Percentiles rank a stretch among this genome's conserved stretches.
Evolutionary conservation across 345 rosid species (phyloP).

Genomic region (Ceriops zippeliana): DNA sequence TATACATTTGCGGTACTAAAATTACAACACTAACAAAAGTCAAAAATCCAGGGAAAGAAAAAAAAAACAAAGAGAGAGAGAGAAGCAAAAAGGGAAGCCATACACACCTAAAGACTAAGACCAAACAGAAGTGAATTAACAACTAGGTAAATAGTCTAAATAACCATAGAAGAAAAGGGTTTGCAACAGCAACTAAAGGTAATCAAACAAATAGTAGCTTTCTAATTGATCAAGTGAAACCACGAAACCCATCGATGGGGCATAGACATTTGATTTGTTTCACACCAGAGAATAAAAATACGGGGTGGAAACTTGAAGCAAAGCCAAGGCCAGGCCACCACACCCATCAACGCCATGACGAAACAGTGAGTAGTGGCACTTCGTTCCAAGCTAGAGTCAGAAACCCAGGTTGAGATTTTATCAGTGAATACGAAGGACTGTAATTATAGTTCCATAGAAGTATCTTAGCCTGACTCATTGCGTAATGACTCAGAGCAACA

Average conservation of each 20-base stretch:
- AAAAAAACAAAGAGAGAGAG: too few species aligned
- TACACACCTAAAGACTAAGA: not conserved
- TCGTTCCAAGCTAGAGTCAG: conserved; percentile 78
- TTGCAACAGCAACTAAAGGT: not conserved
- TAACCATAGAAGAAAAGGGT: not conserved
- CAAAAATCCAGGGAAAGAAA: conserved; percentile 23
- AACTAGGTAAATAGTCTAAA: not conserved
- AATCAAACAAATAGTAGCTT: not conserved
- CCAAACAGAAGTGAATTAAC: conserved; percentile 19
- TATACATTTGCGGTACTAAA: conserved; percentile 29
- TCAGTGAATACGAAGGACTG: conserved; percentile 54
- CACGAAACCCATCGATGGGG: conserved; percentile 6
- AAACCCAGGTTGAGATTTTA: conserved; percentile 62
- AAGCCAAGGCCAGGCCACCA: not conserved
- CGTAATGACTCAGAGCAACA: conserved; percentile 69
- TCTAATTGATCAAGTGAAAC: not conserved
- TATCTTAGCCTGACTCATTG: conserved; percentile 73
- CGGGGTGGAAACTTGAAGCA: conserved; percentile 28
- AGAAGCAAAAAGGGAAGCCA: not conserved
- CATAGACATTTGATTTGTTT: conserved; percentile 3
- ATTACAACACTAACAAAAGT: conserved; percentile 19
- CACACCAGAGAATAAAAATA: conserved; percentile 37
- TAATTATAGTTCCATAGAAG: conserved; percentile 73
- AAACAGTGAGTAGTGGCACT: conserved; percentile 80
- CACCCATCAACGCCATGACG: conserved; percentile 70